Base-by-base conservation (phyloP, 805 yeast species). In the Candida tibetensis region DNA sequence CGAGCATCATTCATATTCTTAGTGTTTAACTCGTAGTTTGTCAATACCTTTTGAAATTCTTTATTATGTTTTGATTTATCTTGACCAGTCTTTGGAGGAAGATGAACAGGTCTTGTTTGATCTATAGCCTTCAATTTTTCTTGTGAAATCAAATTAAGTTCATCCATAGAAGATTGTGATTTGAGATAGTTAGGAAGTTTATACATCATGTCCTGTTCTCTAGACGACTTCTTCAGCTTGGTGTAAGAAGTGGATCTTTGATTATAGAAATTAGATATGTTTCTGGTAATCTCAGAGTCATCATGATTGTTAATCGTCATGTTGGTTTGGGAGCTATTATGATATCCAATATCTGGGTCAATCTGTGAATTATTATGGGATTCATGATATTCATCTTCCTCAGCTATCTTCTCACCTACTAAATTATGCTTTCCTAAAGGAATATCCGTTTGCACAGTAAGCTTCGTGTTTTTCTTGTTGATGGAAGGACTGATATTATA, bases 31-130 rank as follows among this genome's bases (percentile, higher is more conserved):
- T 69, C 71, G 30, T 64, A 64, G 46, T 58, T 69, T 13, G 66
- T 55, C 34, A 77, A 66, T 18, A 70, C 46, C 58, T 64, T 66
- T 32, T 70, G 62, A 39, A 81, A 71, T 51, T 81, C 81, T 33
- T 61, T 66, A 47, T 79, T 80, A 51, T 82, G 90, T 40, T 67
- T 67, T 23, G 62, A 54, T 29, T 71, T 71, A 50, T 82, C 90
- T 9, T 52, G 55, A 3, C 61, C 51, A 28, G 68, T 64, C 53
- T 82, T 82, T 4, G 88, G 88, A 4, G 90, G 90, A 31, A 81
- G 56, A 75, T 86, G 79, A 34, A 79, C 72, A 3, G 90, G 90
- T 47, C 90, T 69, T 1, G 87, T 74, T 30, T 77, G 78, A 36
- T 82, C 72, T 26, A 82, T 58, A 8, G 62, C 57, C 17, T 69